Conservation (phyloP, 129 eudicot genomes). For the Helianthus tuberosus region DNA sequence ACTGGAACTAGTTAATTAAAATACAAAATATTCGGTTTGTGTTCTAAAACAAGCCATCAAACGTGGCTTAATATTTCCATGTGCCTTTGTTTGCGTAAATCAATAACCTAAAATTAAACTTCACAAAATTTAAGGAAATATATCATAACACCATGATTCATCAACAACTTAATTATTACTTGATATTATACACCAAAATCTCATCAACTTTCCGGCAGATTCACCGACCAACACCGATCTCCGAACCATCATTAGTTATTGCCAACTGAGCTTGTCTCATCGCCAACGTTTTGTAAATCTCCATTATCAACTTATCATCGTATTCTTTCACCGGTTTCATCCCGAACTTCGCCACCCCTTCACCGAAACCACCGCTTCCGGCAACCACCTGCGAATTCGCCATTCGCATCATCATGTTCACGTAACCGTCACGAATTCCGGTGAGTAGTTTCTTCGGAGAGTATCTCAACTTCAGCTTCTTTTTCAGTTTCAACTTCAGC, state of each 20-base stretch:
- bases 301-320: conserved; percentile 43
- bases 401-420: conserved; percentile 47
- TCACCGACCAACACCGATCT: conserved; percentile 14
- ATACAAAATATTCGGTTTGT: too few relatives aligned
- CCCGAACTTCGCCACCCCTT: conserved; percentile 31
- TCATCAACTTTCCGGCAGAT: conserved; percentile 9
- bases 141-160: not conserved
- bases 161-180: conserved; percentile 5
- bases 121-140: conserved; percentile 7
- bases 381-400: conserved; percentile 30
- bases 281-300: conserved; percentile 43
- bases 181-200: conserved; percentile 16
- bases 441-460: conserved; percentile 42
- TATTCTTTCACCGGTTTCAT: conserved; percentile 41
- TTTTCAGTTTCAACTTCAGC: too few relatives aligned
- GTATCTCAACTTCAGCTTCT: conserved; percentile 23
- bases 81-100: too few relatives aligned
- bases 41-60: too few relatives aligned
- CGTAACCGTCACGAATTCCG: conserved; percentile 43
- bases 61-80: too few relatives aligned
- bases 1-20: too few relatives aligned
- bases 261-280: conserved; percentile 37
- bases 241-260: conserved; percentile 22
- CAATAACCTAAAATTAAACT: not conserved
- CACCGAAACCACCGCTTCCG: conserved; percentile 27